phyloP scores from a whole-genome alignment of 495 filamentous ascomycete species.

The Zalerion maritima region DNA sequence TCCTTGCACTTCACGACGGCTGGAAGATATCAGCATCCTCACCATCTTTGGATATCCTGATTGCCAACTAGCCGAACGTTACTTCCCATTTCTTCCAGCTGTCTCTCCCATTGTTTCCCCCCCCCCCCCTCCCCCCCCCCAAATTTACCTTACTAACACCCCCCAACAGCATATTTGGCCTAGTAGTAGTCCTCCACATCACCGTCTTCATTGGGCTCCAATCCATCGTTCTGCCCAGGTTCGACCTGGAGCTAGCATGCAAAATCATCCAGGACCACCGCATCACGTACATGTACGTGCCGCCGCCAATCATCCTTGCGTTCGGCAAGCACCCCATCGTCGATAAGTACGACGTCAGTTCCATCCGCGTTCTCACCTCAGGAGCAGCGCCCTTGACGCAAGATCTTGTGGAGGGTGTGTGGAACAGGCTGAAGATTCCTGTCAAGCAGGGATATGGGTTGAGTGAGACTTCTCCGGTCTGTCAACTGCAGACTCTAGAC shows the following conservation, averaged over 20 bases:
- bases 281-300: conserved; percentile 68
- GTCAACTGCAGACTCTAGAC: conserved; percentile 48
- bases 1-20: too few relatives aligned
- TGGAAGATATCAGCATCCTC: too few relatives aligned
- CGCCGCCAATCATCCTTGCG: conserved; percentile 71
- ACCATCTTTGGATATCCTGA: too few relatives aligned
- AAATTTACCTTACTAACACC: conserved; percentile 2
- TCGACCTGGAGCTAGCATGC: conserved; percentile 71
- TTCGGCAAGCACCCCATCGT: conserved; percentile 68
- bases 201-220: conserved; percentile 52
- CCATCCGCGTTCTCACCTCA: conserved; percentile 70
- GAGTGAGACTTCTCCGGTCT: conserved; percentile 38
- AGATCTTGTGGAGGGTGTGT: conserved; percentile 69
- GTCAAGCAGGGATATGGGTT: conserved; percentile 49
- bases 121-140: conserved; percentile 13
- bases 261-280: conserved; percentile 54
- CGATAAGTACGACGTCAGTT: conserved; percentile 63
- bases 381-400: conserved; percentile 79
- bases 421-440: conserved; percentile 55
- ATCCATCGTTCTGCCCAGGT: conserved; percentile 65
- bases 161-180: too few relatives aligned
- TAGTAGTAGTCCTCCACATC: conserved; percentile 38
- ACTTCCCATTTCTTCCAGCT: too few relatives aligned
- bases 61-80: too few relatives aligned
- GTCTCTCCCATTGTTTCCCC: too few relatives aligned